Conservation (phyloP, 2,329 filamentous ascomycete genomes). For the Pseudocercospora cruenta region DNA sequence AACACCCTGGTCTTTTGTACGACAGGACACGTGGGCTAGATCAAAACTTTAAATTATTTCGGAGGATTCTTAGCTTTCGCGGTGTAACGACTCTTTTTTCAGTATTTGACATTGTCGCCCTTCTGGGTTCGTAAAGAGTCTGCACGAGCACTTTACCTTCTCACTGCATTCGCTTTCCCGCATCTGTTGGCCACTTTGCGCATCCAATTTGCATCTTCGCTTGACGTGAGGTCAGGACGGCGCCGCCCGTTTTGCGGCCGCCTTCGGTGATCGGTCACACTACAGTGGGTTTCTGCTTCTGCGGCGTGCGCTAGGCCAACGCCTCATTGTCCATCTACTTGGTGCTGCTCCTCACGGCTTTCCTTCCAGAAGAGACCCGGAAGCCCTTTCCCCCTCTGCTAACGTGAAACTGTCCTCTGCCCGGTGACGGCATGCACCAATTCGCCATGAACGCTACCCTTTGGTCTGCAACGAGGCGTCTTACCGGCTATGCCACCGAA, state of each 20-base stretch:
- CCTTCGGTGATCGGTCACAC: not conserved
- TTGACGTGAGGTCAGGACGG: not conserved
- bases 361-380: not conserved
- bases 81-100: not conserved
- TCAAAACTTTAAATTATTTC: not conserved
- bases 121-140: not conserved
- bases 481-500: not conserved
- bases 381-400: not conserved
- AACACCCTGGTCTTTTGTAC: not conserved
- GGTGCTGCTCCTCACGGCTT: not conserved
- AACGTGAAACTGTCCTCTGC: not conserved
- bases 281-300: not conserved
- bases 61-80: not conserved
- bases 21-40: constrained; percentile 1
- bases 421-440: not conserved
- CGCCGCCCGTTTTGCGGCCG: not conserved
- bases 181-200: not conserved
- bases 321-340: not conserved
- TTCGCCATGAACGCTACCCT: not conserved
- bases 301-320: not conserved
- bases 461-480: not conserved
- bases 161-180: not conserved
- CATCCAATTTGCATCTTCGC: not conserved
- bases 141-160: not conserved
- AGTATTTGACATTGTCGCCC: not conserved